Conservation (phyloP, 306 rosid species). For the Oemleria cerasiformis region DNA sequence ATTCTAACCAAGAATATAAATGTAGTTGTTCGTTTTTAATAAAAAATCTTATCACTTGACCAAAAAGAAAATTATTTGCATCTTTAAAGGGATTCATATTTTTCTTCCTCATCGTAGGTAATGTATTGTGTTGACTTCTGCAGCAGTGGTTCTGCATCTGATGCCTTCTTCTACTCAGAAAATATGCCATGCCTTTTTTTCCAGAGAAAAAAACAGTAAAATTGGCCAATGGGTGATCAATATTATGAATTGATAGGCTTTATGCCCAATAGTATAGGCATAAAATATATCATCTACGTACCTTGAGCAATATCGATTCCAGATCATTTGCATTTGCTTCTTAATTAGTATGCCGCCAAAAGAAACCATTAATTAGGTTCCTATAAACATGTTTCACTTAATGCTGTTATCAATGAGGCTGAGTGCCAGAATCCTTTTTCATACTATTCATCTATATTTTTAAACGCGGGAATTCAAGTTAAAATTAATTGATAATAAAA, state of each 20-base stretch:
- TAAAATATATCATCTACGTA: neutral
- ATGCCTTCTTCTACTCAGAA: conserved; percentile 14
- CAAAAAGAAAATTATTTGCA: neutral
- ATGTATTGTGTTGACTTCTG: conserved; percentile 21
- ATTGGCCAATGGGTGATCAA: conserved; percentile 4
- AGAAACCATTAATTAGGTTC: conserved; percentile 8
- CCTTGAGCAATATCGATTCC: conserved; percentile 26
- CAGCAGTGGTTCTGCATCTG: conserved; percentile 16
- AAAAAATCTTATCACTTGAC: too few species aligned
- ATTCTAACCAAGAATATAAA: too few species aligned
- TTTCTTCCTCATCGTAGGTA: neutral
- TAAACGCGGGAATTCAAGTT: too few species aligned
- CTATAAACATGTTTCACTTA: neutral
- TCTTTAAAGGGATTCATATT: neutral
- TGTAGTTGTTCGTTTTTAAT: too few species aligned
- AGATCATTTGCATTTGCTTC: conserved; percentile 27
- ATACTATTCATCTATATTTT: neutral
- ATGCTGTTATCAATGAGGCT: neutral
- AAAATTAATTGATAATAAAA: too few species aligned
- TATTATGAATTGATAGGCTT: conserved; percentile 24
- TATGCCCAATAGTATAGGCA: conserved; percentile 13
- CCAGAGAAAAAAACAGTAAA: neutral
- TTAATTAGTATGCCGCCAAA: conserved; percentile 26
- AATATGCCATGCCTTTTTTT: conserved; percentile 10
- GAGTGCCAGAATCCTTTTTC: neutral